Base-by-base conservation (phyloP, 345 rosid species). In the Rhizophora mangle region DNA sequence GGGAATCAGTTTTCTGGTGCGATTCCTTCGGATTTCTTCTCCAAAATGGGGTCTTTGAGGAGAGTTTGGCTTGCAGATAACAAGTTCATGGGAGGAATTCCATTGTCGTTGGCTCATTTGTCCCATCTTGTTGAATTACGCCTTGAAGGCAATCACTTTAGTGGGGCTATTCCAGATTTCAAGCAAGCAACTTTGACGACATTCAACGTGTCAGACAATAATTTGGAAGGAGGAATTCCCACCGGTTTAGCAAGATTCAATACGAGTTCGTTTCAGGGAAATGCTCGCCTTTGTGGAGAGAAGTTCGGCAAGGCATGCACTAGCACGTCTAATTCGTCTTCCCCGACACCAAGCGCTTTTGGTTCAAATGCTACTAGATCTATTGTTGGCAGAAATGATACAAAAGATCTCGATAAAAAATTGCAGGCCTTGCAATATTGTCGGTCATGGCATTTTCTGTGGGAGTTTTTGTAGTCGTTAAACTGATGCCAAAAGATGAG, bases 1-100 rank as follows among this genome's bases (percentile, higher is more conserved):
- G 82, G 84, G 20, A 92, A 92, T 60, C 82, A 72, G 37, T 92
- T 95, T 73, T 86, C 94, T 0, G 94, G 96, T 16, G 79, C 73
- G 39, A 95, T 95, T 3, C 79, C 90, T 0, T 34, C 75, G 1
- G 74, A 74, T 32, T 92, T 79, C 65, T 92, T 95, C 68, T 36
- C 22, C 0, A 80, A 74, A 1, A 88, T 88, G 97, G 68, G 10
- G 4, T 76, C 81, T 0, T 16, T 95, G 69, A 90, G 84, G 84
- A 92, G 86, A 65, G 63, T 83, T 31, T 87, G 88, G 91, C 77
- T 95, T 8, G 80, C 90, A 1, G 16, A 84, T 29, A 92, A 95
- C 68, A 72, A 79, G 59, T 87, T 95, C 74, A 31, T 79, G 0
- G 98, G 99, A 21, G 64, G 56, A 2, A 74, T 95, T 27, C 99